These are phyloP conservation scores for Hippophae rhamnoides DNA, from an alignment of 306 rosid genomes.

Conservation along the genomic window DNA sequence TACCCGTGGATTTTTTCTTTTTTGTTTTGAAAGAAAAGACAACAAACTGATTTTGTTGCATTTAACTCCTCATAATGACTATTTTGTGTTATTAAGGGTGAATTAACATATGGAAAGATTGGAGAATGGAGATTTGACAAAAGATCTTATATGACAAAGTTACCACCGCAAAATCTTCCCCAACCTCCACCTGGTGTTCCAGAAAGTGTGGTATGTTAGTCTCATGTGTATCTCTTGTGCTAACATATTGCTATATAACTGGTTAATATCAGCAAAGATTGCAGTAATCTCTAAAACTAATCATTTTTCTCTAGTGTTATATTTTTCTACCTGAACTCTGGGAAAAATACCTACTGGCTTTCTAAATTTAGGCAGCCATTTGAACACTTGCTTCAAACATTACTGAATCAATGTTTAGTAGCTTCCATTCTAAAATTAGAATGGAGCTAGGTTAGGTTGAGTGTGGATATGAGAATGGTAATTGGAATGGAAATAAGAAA, in stretches of 20 bases:
- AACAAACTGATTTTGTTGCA: slow-evolving; percentile 2
- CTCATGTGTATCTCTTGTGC: slow-evolving; percentile 5
- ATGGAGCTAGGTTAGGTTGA: too few relatives aligned
- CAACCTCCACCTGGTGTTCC: slow-evolving; percentile 90
- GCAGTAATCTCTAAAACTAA: too few relatives aligned
- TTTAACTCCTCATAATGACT: slow-evolving; percentile 13
- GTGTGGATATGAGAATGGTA: too few relatives aligned
- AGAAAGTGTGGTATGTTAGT: slow-evolving; percentile 76
- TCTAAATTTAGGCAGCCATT: too few relatives aligned
- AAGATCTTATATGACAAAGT: slow-evolving; percentile 41
- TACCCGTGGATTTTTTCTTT: neutral
- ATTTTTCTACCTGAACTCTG: too few relatives aligned
- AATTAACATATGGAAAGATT: slow-evolving; percentile 81
- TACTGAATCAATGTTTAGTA: too few relatives aligned
- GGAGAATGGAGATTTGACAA: slow-evolving; percentile 99
- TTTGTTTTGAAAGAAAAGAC: neutral
- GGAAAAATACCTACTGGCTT: too few relatives aligned
- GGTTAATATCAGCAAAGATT: neutral
- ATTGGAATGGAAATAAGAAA: too few relatives aligned
- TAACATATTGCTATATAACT: neutral
- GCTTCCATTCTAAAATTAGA: too few relatives aligned
- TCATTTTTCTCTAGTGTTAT: too few relatives aligned
- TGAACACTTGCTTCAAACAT: too few relatives aligned
- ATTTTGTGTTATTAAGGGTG: slow-evolving; percentile 45
- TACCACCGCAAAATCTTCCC: slow-evolving; percentile 72